Evolutionary conservation across 2,329 filamentous ascomycete genomes (phyloP).

Genomic region (Xylaria sp.): DNA sequence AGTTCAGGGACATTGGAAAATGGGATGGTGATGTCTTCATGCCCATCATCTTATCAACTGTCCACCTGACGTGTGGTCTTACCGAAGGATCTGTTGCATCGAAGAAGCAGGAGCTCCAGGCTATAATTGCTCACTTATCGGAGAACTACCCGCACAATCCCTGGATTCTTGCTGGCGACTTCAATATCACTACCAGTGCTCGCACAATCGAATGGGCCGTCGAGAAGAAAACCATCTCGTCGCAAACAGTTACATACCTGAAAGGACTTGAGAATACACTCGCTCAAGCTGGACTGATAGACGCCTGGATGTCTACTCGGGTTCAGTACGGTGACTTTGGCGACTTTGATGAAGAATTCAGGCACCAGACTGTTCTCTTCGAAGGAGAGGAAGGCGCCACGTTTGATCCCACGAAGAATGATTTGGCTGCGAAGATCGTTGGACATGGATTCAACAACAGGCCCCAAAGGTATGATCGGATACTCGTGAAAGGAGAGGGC

Average conservation of each 20-base stretch:
- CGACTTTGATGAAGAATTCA: conserved; percentile 26
- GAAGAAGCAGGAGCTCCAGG: conserved; percentile 53
- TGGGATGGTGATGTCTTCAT: conserved; percentile 25
- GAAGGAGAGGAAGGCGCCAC: conserved; percentile 61
- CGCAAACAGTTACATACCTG: conserved; percentile 41
- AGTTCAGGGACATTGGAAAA: conserved; percentile 33
- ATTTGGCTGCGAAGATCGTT: conserved; percentile 48
- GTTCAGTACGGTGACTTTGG: conserved; percentile 40
- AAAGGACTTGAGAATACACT: conserved; percentile 43
- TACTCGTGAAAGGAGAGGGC: conserved; percentile 46
- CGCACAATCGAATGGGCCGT: conserved; percentile 50
- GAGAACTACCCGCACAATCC: conserved; percentile 39
- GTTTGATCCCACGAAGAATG: conserved; percentile 55
- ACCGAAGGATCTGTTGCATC: conserved; percentile 52
- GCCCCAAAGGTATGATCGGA: conserved; percentile 62
- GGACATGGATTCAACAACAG: conserved; percentile 44
- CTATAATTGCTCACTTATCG: conserved; percentile 43
- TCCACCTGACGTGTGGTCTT: conserved; percentile 58
- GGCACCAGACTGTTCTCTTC: conserved; percentile 34
- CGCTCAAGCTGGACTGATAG: conserved; percentile 42
- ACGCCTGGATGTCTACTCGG: conserved; percentile 47
- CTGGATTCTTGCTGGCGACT: conserved; percentile 58
- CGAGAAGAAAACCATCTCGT: conserved; percentile 48
- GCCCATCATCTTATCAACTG: conserved; percentile 48
- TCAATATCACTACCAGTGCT: conserved; percentile 58